Evolutionary conservation across 768 basidiomycete genomes (phyloP).

Genomic region (Lactarius akahatsu): DNA sequence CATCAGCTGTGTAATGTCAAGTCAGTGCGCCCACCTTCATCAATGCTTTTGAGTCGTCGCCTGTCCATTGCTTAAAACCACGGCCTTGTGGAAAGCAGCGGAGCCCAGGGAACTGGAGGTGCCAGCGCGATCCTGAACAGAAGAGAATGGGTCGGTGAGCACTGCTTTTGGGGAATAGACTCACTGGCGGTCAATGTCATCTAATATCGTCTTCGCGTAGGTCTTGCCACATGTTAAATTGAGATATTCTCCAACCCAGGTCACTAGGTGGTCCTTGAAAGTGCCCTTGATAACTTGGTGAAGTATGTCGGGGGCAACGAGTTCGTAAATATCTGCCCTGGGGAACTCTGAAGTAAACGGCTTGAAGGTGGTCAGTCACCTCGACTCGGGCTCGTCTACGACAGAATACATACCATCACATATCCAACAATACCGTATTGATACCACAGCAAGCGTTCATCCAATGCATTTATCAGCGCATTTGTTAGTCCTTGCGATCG

Average conservation of each 20-base stretch:
- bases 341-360: not conserved
- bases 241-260: not conserved
- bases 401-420: too few relatives aligned
- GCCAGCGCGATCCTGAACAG: not conserved
- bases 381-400: too few relatives aligned
- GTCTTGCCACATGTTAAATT: too few relatives aligned
- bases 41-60: not conserved
- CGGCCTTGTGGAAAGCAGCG: not conserved
- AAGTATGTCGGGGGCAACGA: not conserved
- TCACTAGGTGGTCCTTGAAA: too few relatives aligned
- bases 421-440: too few relatives aligned
- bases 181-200: not conserved
- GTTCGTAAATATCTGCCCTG: not conserved
- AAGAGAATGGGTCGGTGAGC: too few relatives aligned
- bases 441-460: too few relatives aligned
- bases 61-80: conserved; percentile 3
- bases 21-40: not conserved
- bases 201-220: not conserved
- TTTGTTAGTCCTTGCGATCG: not conserved
- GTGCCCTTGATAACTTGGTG: not conserved
- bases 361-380: too few relatives aligned
- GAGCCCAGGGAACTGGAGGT: not conserved
- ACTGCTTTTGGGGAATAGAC: too few relatives aligned
- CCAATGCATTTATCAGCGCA: not conserved
- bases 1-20: too few relatives aligned